These are phyloP conservation scores for Perkinsus olseni DNA, from an alignment of 169 alveolate species.

Conservation along the genomic window DNA sequence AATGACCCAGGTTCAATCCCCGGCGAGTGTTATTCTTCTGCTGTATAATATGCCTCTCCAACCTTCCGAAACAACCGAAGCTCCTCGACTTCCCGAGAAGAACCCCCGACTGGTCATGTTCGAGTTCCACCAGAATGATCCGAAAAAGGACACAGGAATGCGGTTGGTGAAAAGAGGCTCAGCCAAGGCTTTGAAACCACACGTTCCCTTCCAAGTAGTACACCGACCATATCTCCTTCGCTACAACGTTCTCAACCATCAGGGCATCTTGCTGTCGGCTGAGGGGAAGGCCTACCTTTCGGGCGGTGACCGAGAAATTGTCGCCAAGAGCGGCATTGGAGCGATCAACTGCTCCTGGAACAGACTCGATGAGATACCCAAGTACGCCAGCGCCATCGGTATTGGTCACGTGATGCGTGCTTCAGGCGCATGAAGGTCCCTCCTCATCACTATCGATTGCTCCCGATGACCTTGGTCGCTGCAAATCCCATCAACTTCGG, in stretches of 20 bases:
- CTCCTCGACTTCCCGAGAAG: background rate
- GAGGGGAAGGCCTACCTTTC: background rate
- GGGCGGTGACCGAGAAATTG: background rate
- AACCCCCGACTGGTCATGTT: background rate
- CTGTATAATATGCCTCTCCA: no score
- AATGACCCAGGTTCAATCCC: no score
- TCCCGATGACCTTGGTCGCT: background rate
- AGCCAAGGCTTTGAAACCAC: background rate
- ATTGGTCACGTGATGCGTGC: background rate
- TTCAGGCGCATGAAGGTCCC: background rate
- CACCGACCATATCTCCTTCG: background rate
- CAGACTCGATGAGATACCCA: background rate
- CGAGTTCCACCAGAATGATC: background rate
- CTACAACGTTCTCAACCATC: background rate
- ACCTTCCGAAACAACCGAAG: no score
- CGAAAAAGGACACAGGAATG: constrained; percentile 4
- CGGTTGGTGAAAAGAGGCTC: background rate
- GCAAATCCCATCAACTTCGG: background rate
- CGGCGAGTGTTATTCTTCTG: no score
- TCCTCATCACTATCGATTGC: background rate
- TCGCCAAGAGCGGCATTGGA: background rate
- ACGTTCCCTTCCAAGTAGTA: background rate
- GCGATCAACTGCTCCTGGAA: constrained; percentile 5
- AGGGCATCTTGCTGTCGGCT: background rate
- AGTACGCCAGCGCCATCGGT: background rate